A percentile compares a stretch with the other conserved stretches of the same genome.
phyloP scores from a whole-genome alignment of 768 basidiomycete species.

The Lentinula raphanica region DNA sequence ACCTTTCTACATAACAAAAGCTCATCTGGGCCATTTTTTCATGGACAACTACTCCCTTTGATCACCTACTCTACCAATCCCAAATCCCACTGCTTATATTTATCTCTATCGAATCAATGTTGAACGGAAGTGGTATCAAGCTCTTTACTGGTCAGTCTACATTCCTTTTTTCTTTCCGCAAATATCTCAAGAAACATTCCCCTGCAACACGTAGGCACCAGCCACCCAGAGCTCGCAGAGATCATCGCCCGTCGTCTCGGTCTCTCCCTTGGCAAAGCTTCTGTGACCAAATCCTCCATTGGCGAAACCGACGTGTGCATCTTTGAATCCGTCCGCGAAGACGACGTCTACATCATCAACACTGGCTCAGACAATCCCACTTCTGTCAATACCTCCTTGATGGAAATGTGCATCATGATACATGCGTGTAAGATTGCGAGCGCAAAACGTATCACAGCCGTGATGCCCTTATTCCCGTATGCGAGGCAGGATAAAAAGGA shows the following conservation, averaged over 20 bases:
- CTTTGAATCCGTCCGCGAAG: constrained; percentile 92
- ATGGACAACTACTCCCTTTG: neutral
- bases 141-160: constrained; percentile 45
- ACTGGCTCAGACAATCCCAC: constrained; percentile 41
- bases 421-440: constrained; percentile 99
- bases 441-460: constrained; percentile 96
- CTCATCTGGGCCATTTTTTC: neutral
- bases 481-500: constrained; percentile 99
- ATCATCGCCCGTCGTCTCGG: constrained; percentile 91
- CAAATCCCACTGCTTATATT: neutral
- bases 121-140: constrained; percentile 54
- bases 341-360: constrained; percentile 98
- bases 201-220: constrained; percentile 53
- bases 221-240: constrained; percentile 92
- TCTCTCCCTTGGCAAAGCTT: constrained; percentile 79
- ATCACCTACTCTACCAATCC: neutral
- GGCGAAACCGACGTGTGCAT: constrained; percentile 92
- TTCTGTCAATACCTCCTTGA: constrained; percentile 86
- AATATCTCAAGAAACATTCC: neutral
- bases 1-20: neutral
- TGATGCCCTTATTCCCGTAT: constrained; percentile 95
- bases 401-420: constrained; percentile 99
- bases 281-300: constrained; percentile 82
- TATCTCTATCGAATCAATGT: constrained; percentile 25
- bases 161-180: constrained; percentile 24